Evolutionary conservation across 2,329 filamentous ascomycete genomes (phyloP), one percentile per base, ranked within the genome.

Genomic region (Alternaria sp.): DNA sequence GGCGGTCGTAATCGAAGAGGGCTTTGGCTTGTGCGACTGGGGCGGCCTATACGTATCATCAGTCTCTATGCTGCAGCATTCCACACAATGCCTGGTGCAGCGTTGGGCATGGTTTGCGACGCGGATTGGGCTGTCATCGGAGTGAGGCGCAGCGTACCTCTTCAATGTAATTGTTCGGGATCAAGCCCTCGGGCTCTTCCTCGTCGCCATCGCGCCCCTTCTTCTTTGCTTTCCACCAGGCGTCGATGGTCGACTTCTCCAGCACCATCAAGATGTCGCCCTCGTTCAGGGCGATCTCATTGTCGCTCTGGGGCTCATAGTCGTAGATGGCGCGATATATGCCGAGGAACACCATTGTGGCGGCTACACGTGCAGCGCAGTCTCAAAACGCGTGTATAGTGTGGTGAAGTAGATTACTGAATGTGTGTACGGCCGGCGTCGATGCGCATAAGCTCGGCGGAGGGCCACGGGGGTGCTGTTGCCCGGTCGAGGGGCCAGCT

Each of bases 191-290:
- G 4, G 94, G 94, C 81, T 97, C 94, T 46, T 97, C 94, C 45
- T 97, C 93, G 46, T 97, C 93, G 40, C 94, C 92, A n/a, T 71
- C 73, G 25, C 84, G 86, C 30, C 87, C 88, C 67, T 93, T 93
- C 85, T 96, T 97, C 85, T 97, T 97, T 51, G 92, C 93, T 80
- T 90, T 96, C 96, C 96, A 98, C 96, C 96, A 98, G 78, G 93
- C 89, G 79, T 91, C 90, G 15, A 85, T 83, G 51, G 79, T 75
- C 69, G 89, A 91, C 83, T 96, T 96, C 74, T 97, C 93, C 61
- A 97, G 83, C 61, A 97, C 86, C 81, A 94, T 97, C 63, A 98
- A 88, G 67, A 97, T 79, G 81, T 97, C 95, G 62, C 93, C 93
- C 76, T 97, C 94, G 59, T 83, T 84, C 73, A 98, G 91, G 67